Evolutionary conservation across 257 asterid species (phyloP), one percentile per base, ranked within the genome.

Genomic region (Penstemon eatonii): DNA sequence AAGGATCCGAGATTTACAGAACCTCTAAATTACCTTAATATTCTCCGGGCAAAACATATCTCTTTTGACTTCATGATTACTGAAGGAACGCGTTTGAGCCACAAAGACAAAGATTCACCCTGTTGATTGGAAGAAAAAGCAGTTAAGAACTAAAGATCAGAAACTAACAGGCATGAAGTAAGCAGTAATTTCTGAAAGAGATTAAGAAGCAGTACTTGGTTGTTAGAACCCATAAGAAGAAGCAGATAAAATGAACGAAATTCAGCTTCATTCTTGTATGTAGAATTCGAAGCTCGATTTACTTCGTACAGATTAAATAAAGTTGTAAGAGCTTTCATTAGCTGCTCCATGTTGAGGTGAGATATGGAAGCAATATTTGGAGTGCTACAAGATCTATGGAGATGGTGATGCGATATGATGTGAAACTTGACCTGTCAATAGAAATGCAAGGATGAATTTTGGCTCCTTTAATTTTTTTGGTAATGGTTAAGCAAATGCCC

Each of bases 311-410:
- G 83, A 76, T 77, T 84, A 73, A 75, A 78, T 60, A 93, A 76
- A 64, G 88, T 78, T 63, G 73, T 74, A 71, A 93, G 82, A 56
- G 91, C 75, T 83, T 93, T 93, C 67, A 72, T 81, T 65, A 93
- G 95, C 88, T 93, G 98, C 82, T 93, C 98, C 84, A 81, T 43
- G 78, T 93, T 93, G 78, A 93, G 94, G 79, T 86, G 83, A 71
- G 71, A 60, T 74, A 81, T 68, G 5, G 98, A 88, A 74, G 90
- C 78, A 54, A 55, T 51, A 80, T 75, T 53, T 60, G 90, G 81
- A 64, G 67, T 75, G 76, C 79, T 73, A 76, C 73, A 40, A 69
- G 79, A 77, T 80, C 73, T 80, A 72, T 64, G 87, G 74, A 90
- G 82, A 82, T 68, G 88, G 78, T 84, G 90, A 69, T 85, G 85